Conservation (phyloP, 202 grass and related monocot genomes). For the Musa balbisiana region DNA sequence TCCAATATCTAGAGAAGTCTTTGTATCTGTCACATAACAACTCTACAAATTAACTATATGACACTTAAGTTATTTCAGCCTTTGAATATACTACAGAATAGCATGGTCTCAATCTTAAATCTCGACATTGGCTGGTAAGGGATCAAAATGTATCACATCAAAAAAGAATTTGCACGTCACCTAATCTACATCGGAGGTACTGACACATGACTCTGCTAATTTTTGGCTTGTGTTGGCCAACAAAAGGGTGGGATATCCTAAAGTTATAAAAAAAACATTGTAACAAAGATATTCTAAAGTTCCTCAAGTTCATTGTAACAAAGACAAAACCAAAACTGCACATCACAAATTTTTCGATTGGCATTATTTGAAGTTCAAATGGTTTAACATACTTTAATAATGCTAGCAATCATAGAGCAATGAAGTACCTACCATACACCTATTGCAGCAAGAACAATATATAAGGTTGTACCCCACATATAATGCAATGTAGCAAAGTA, state of each 20-base stretch:
- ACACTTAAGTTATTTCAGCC: too few species aligned
- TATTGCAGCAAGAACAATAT: not conserved
- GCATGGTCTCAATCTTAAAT: too few species aligned
- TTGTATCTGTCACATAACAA: too few species aligned
- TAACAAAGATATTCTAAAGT: not conserved
- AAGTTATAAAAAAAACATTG: not conserved
- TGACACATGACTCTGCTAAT: not conserved
- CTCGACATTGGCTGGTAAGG: too few species aligned
- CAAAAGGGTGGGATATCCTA: not conserved
- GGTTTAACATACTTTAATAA: not conserved
- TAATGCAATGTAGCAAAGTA: not conserved
- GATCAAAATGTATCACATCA: too few species aligned
- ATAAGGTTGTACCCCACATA: not conserved
- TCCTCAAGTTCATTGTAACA: not conserved
- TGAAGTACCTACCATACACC: not conserved
- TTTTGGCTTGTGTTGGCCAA: not conserved
- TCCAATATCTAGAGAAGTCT: too few species aligned
- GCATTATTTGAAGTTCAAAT: not conserved
- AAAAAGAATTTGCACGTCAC: too few species aligned
- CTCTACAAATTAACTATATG: too few species aligned
- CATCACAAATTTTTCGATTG: not conserved
- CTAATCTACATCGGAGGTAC: not conserved
- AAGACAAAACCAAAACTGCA: not conserved
- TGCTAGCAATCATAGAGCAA: not conserved
- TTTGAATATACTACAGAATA: too few species aligned